Base-by-base conservation (phyloP, 768 basidiomycete species). In the Tylopilus sp. region DNA sequence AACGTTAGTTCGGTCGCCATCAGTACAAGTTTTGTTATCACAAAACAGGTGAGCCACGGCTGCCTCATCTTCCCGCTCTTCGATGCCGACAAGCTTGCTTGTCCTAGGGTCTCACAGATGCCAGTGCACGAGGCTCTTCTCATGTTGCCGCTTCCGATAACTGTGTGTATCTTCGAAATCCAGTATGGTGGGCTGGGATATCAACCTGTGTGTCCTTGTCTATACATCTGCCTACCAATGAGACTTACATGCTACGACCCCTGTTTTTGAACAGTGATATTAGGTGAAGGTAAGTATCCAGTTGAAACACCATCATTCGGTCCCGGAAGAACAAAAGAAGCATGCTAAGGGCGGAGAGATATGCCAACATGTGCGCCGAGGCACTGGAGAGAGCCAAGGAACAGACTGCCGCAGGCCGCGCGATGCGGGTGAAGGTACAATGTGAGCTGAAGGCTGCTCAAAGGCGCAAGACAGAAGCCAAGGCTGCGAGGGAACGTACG, bases 151-250 rank as follows among this genome's bases (percentile, higher is more conserved):
- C 88, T 39, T 88, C 91, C 1, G 94, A 95, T 49, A 88, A 89
- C 65, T 79, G 86, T 58, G 72, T 87, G 10, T 99, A 98, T 68
- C 74, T 99, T 43, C 80, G 76, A 60, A 98, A 91, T 75, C 89
- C 91, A 28, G 85, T 93, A 56, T 99, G 95, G 95, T 99, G 95
- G 95, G 85, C 85, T 3, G 95, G 97, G 48, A 95, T 97, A 76
- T 75, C 82, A 35, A 94, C 89, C 12, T 77, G 95, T 98, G 67
- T 71, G 93, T 36, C 35, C 31, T n/a, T 71, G 93, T 36, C 35
- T 31, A 13, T 44, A 17, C 40, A 18, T 23, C 22, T 2, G 48
- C n/a, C 50, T 50, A 25, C 44, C 46, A 17, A 41, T 38, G 11
- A 26, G 46, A 46, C 52, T 56, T 31, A 45, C 43, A 46, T 52